These are phyloP conservation scores for Vittaforma corneae DNA, from an alignment of 371 early-diverging fungal genomes.

Conservation along the genomic window DNA sequence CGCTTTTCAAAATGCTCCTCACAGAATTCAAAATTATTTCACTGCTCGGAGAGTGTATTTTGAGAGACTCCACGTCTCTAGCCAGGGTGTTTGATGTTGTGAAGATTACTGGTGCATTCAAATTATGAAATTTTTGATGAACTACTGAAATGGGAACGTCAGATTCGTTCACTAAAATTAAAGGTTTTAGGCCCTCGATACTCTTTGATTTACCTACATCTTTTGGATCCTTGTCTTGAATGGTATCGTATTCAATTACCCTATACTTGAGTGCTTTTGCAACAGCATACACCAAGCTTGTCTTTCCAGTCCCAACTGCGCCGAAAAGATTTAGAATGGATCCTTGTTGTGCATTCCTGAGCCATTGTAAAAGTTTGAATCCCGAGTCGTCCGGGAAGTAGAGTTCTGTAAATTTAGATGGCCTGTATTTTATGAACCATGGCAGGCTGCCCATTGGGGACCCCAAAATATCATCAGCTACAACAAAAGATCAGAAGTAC, in stretches of 20 bases:
- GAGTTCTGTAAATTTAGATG: conserved; percentile 9
- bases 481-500: too few relatives aligned
- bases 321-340: background rate
- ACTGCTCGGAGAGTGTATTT: background rate
- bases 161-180: background rate
- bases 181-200: background rate
- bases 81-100: background rate
- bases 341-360: background rate
- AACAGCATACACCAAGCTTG: background rate
- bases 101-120: background rate
- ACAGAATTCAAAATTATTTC: background rate
- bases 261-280: background rate
- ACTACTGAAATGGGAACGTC: background rate
- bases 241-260: background rate
- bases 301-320: conserved; percentile 3
- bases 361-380: conserved; percentile 2
- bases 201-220: too few relatives aligned
- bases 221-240: background rate
- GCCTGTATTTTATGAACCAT: conserved; percentile 2
- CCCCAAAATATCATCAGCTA: too few relatives aligned
- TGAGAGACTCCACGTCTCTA: conserved; percentile 1
- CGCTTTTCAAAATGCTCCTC: background rate
- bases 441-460: background rate
- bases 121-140: background rate
- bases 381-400: background rate